Evolutionary conservation across 2,329 filamentous ascomycete species (phyloP).

Genomic region (Penicillium oxalicum): DNA sequence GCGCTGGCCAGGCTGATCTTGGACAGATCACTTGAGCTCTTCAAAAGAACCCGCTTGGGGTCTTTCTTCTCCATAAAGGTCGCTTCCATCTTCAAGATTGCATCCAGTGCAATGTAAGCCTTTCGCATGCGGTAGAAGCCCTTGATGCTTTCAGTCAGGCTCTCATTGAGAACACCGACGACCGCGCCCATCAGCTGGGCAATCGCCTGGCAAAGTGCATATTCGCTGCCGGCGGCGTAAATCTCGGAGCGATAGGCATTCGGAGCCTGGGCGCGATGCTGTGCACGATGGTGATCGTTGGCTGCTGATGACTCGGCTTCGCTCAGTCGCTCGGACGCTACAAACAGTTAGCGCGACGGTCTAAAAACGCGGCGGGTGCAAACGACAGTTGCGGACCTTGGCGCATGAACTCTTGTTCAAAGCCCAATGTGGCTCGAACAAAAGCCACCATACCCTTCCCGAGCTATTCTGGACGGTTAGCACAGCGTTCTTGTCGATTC

Average conservation of each 20-base stretch:
- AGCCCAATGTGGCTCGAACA: slow-evolving; percentile 77
- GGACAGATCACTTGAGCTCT: slow-evolving; percentile 11
- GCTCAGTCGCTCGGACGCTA: slow-evolving; percentile 63
- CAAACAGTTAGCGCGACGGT: slow-evolving; percentile 7
- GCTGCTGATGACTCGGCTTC: slow-evolving; percentile 72
- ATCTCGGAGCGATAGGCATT: slow-evolving; percentile 55
- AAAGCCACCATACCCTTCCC: slow-evolving; percentile 77
- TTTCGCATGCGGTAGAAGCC: slow-evolving; percentile 91
- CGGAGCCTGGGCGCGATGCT: slow-evolving; percentile 53
- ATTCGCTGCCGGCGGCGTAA: slow-evolving; percentile 82
- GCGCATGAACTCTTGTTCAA: slow-evolving; percentile 86
- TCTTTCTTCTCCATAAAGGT: slow-evolving; percentile 43
- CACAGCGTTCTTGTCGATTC: not conserved
- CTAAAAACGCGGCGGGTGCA: not conserved
- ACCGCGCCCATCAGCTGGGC: slow-evolving; percentile 85
- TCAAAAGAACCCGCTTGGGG: slow-evolving; percentile 20
- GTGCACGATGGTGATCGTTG: slow-evolving; percentile 68
- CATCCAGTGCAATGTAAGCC: slow-evolving; percentile 75
- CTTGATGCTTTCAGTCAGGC: slow-evolving; percentile 80
- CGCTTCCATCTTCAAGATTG: slow-evolving; percentile 68
- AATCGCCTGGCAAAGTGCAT: slow-evolving; percentile 74
- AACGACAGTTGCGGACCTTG: slow-evolving; percentile 46
- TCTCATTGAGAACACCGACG: slow-evolving; percentile 84
- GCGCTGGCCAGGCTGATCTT: slow-evolving; percentile 4
- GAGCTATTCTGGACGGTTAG: slow-evolving; percentile 45